Evolutionary conservation across 139 green algal genomes (phyloP).

Genomic region (Tetratostichococcus sp.): DNA sequence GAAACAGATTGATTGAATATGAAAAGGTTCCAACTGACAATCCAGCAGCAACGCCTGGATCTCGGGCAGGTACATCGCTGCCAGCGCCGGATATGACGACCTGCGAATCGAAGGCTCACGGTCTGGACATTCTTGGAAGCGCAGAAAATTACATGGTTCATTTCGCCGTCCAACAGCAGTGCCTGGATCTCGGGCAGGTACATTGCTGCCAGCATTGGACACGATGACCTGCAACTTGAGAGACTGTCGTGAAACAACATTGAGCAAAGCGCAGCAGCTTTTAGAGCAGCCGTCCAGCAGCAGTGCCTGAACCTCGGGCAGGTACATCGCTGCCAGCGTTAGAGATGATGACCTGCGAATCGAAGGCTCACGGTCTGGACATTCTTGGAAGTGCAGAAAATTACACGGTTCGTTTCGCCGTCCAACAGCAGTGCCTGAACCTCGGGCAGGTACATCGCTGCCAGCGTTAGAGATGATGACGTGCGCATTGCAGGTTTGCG

Average conservation of each 20-base stretch:
- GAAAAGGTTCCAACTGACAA: conserved; percentile 27
- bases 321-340: conserved; percentile 32
- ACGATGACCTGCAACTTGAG: not conserved
- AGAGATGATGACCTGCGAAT: conserved; percentile 17
- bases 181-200: conserved; percentile 35
- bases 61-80: conserved; percentile 27
- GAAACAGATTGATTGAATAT: too few relatives aligned
- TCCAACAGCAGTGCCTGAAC: conserved; percentile 47
- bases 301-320: conserved; percentile 26
- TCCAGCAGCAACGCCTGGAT: conserved; percentile 46
- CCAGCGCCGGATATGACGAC: conserved; percentile 17
- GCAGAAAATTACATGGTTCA: too few relatives aligned
- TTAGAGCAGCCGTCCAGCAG: conserved; percentile 40
- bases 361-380: too few relatives aligned
- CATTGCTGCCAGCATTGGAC: conserved; percentile 21
- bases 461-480: conserved; percentile 16
- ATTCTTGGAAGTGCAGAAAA: too few relatives aligned
- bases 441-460: conserved; percentile 28
- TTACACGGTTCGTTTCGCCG: too few relatives aligned
- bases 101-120: too few relatives aligned
- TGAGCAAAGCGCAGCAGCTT: too few relatives aligned
- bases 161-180: conserved; percentile 54
- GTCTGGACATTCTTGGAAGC: too few relatives aligned
- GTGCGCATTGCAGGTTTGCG: too few relatives aligned
- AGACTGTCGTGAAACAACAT: too few relatives aligned